Percentiles rank a stretch among this genome's conserved stretches.
These are phyloP conservation scores for Bassia scoparia DNA, from an alignment of 148 eudicot genomes.

Conservation along the genomic window DNA sequence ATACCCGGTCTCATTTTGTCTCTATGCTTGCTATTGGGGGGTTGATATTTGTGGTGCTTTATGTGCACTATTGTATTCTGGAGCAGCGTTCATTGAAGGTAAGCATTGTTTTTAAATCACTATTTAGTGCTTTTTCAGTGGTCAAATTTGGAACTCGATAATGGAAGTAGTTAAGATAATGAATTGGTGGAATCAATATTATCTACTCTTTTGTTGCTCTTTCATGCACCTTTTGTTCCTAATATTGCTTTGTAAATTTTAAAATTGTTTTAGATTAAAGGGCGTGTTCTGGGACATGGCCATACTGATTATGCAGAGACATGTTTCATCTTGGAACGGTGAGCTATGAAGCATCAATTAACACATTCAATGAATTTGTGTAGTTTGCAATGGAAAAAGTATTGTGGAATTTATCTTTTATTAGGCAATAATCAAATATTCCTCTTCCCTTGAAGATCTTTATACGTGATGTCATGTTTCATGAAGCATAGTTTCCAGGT, in stretches of 20 bases:
- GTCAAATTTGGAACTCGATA: conserved; percentile 1
- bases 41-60: conserved; percentile 24
- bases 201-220: not conserved
- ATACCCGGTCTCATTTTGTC: not conserved
- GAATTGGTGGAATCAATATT: not conserved
- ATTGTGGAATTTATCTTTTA: not conserved
- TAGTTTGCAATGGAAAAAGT: not conserved
- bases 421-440: too few relatives aligned
- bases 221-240: conserved; percentile 2
- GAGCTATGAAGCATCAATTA: conserved; percentile 21
- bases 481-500: conserved; percentile 43
- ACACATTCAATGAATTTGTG: not conserved
- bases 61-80: conserved; percentile 29
- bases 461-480: not conserved
- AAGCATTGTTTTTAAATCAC: conserved; percentile 15
- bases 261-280: conserved; percentile 60
- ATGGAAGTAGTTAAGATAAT: not conserved
- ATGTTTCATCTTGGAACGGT: conserved; percentile 96
- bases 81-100: conserved; percentile 94
- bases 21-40: not conserved
- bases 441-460: not conserved
- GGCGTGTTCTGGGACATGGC: conserved; percentile 74
- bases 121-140: not conserved
- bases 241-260: not conserved
- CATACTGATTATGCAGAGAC: conserved; percentile 92